Base-by-base conservation (phyloP, 352 stramenopile genomes). In the Thalassiosira hispida region DNA sequence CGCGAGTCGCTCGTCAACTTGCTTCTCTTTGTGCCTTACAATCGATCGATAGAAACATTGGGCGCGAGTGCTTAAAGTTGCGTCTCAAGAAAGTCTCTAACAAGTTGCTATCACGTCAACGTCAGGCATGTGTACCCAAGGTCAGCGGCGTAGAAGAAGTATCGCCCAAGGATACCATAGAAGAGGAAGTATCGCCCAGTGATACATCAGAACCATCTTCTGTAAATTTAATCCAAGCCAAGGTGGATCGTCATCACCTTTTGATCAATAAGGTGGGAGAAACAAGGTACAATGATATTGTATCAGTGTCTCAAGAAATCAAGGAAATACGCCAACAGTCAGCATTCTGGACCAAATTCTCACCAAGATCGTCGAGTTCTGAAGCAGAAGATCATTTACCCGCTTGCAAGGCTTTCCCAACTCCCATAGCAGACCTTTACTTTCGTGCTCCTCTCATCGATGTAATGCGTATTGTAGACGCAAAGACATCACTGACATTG, bases 221-320 rank as follows among this genome's bases (percentile, higher is more conserved):
- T 8, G 8, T 38, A 38, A 38, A 38, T 8, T 3, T 38, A 8
- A 38, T 64, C 62, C 70, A 90, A 40, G 83, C 83, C 5, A 74
- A 81, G 9, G 76, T 79, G 25, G 77, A 87, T 16, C 22, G 29
- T 8, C 61, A 59, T 11, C 44, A 59, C 14, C 14, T 29, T 7
- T 44, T 69, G 14, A 59, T 57, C 1, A 33, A 69, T 35, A 11
- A 31, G 3, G 25, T 69, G 23, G 61, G 61, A 18, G 61, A 69
- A 40, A 38, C 40, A 16, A 56, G 29, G 4, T 69, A 59, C 27
- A 38, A 69, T 16, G 61, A 69, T 9, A 69, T 69, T 27, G 0
- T 57, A 31, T 0, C 2, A 5, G n/a, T 59, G n/a, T 56, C 40
- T 8, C 16, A 69, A 4, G 23, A 69, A 69, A 57, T 69, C 22